Evolutionary conservation across 805 yeast genomes (phyloP), one percentile per base, ranked within the genome.

Genomic region (Monosporozyma unispora): DNA sequence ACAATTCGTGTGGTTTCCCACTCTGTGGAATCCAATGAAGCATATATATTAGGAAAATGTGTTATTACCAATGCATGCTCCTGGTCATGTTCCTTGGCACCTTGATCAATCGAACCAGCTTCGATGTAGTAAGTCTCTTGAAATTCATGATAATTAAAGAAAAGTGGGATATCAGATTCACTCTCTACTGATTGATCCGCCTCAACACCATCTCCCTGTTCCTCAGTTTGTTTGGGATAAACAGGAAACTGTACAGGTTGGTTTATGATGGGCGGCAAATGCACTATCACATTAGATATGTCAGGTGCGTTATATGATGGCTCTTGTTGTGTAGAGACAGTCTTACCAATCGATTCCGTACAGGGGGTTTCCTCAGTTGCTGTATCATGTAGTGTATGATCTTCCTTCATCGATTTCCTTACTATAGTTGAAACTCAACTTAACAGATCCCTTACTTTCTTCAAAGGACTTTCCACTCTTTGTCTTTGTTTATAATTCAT

Each of bases 71-170:
- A 55, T 2, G 75, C 64, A 29, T 57, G 60, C 3, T 63, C 63
- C 43, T 66, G 66, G 28, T 58, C 57, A 33, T 60, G 68, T 41
- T 64, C 64, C 12, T 48, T 51, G 4, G 46, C 33, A 3, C 43
- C 47, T 8, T 45, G 27, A 1, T 48, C 58, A 1, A 63, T 23
- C 12, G 22, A 23, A 3, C 14, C 44, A 4, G 27, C 25, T 8
- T 53, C 56, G 7, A 57, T 49, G 61, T 72, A 71, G 19, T 66
- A 66, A 2, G 61, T 58, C 11, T 69, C 67, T 3, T 75, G 55
- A 57, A 70, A 80, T 60, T 84, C 90, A 58, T 84, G 87, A 56
- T 81, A 82, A 60, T 84, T 84, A 73, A 81, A 84, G 60, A 79
- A 82, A 10, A 69, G 49, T 0, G 72, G 63, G 16, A 14, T 31